Evolutionary conservation across 306 rosid genomes (phyloP).

Genomic region (Pyrus bretschneideri): DNA sequence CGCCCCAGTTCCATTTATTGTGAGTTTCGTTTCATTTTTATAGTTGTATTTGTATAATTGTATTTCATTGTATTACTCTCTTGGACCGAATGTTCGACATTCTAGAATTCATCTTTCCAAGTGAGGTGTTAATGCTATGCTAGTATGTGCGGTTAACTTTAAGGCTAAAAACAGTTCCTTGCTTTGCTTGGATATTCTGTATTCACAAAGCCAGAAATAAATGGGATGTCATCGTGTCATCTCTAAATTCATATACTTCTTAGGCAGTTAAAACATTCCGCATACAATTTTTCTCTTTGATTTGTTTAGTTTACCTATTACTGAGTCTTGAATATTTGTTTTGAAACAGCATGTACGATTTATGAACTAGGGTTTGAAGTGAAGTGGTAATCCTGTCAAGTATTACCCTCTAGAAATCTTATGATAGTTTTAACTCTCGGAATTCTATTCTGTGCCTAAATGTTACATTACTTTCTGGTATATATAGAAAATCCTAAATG

Average conservation of each 20-base stretch:
- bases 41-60: background rate
- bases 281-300: background rate
- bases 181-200: background rate
- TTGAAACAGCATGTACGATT: background rate
- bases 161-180: background rate
- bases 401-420: no score
- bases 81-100: background rate
- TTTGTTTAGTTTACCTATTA: background rate
- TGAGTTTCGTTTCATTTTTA: conserved; percentile 32
- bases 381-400: background rate
- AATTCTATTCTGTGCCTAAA: background rate
- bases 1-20: conserved; percentile 95
- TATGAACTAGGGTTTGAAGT: background rate
- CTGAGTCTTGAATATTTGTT: background rate
- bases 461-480: background rate
- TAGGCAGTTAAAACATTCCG: background rate
- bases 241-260: background rate
- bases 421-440: background rate
- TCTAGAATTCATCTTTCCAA: background rate
- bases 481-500: background rate
- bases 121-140: background rate
- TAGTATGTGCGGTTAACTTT: background rate
- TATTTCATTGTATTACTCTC: background rate
- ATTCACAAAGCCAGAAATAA: background rate
- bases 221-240: background rate